Evolutionary conservation across 2,329 filamentous ascomycete species (phyloP).

Genomic region (Xylaria sp.): DNA sequence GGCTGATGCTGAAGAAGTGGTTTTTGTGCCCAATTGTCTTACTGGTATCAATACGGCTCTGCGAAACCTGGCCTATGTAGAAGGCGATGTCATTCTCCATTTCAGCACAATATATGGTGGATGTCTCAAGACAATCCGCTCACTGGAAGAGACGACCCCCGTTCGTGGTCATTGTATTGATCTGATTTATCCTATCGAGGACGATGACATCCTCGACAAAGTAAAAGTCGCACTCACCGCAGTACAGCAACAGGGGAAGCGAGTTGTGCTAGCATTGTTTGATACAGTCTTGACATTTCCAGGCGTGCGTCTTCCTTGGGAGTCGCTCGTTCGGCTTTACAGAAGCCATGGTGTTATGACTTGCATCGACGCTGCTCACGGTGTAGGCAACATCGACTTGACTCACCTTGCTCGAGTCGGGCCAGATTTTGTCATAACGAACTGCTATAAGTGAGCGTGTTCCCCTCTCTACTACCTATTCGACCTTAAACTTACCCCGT

Average conservation of each 20-base stretch:
- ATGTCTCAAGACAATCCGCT: slow-evolving; percentile 72
- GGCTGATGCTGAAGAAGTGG: slow-evolving; percentile 67
- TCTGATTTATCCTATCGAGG: slow-evolving; percentile 68
- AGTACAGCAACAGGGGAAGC: slow-evolving; percentile 62
- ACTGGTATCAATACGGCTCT: slow-evolving; percentile 75
- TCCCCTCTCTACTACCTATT: slow-evolving; percentile 10
- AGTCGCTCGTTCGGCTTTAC: slow-evolving; percentile 68
- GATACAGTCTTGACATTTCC: slow-evolving; percentile 77
- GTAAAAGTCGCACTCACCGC: slow-evolving; percentile 65
- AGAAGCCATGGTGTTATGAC: slow-evolving; percentile 70
- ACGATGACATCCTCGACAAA: slow-evolving; percentile 64
- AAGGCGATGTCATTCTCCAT: slow-evolving; percentile 73
- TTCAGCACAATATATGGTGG: slow-evolving; percentile 75
- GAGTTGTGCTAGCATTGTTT: slow-evolving; percentile 72
- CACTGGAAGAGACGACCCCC: slow-evolving; percentile 66
- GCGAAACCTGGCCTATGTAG: slow-evolving; percentile 69
- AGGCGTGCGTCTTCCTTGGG: slow-evolving; percentile 76
- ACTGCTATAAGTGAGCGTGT: slow-evolving; percentile 69
- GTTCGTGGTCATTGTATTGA: slow-evolving; percentile 59
- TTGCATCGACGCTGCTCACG: slow-evolving; percentile 77
- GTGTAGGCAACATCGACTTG: slow-evolving; percentile 75
- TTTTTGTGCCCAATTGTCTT: slow-evolving; percentile 78
- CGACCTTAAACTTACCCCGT: slow-evolving; percentile 14
- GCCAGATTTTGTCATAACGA: slow-evolving; percentile 78
- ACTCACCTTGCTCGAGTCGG: slow-evolving; percentile 65